phyloP scores from a whole-genome alignment of 1,284 basidiomycete species.

The Marasmius fiardii region DNA sequence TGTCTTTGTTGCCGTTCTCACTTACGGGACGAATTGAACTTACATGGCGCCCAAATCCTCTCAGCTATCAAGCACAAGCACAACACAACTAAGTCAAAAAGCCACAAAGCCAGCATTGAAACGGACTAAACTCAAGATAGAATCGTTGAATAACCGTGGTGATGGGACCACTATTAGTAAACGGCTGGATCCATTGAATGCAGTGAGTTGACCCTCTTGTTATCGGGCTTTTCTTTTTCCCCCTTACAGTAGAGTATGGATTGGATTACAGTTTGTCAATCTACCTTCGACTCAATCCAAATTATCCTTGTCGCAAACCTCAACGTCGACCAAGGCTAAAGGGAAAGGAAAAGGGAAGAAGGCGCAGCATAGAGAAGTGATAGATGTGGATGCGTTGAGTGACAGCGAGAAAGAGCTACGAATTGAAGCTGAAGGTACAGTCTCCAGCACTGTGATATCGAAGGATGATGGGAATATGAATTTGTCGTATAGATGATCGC shows the following conservation, averaged over 20 bases:
- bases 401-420: constrained; percentile 10
- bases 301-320: constrained; percentile 11
- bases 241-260: too few relatives aligned
- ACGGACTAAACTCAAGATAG: constrained; percentile 23
- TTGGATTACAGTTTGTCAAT: constrained; percentile 26
- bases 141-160: constrained; percentile 29
- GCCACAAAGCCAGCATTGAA: constrained; percentile 13
- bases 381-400: constrained; percentile 9
- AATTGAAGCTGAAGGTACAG: neutral
- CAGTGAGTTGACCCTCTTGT: constrained; percentile 30
- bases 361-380: constrained; percentile 8
- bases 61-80: neutral
- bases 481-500: constrained; percentile 32
- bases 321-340: constrained; percentile 37
- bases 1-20: neutral
- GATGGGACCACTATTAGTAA: constrained; percentile 30
- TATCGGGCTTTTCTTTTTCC: too few relatives aligned
- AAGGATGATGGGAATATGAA: neutral
- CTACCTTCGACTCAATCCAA: constrained; percentile 14
- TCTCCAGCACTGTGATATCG: neutral
- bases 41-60: constrained; percentile 15
- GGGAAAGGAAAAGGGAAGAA: constrained; percentile 37
- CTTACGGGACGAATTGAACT: neutral
- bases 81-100: constrained; percentile 17
- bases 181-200: constrained; percentile 43